A percentile compares a stretch with the other conserved stretches of the same genome.
Conservation (phyloP, 768 basidiomycete genomes). For the Phaeolepiota aurea region DNA sequence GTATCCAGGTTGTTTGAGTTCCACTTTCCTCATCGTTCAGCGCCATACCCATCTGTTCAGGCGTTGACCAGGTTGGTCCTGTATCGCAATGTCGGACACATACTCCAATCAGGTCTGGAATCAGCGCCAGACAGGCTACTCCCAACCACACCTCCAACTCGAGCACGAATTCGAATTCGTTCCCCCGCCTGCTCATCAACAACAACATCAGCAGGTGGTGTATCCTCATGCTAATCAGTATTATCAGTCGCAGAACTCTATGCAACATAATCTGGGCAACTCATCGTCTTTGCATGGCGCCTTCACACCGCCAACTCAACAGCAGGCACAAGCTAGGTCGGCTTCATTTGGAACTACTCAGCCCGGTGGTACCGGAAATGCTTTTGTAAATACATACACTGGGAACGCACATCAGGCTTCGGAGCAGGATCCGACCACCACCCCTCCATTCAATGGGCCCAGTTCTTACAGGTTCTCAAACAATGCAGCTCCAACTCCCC, state of each 20-base stretch:
- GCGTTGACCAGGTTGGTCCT: too few species aligned
- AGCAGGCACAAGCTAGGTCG: conserved; percentile 4
- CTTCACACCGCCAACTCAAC: conserved; percentile 9
- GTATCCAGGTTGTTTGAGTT: too few species aligned
- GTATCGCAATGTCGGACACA: conserved; percentile 12
- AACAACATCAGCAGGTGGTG: conserved; percentile 12
- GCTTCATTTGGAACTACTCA: background rate
- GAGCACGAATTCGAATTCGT: conserved; percentile 23
- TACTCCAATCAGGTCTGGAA: conserved; percentile 18
- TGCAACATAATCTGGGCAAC: conserved; percentile 3
- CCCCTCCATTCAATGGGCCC: background rate
- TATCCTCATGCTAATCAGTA: conserved; percentile 9
- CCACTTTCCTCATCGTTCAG: too few species aligned
- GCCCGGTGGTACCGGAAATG: background rate
- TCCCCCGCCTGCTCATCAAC: conserved; percentile 8
- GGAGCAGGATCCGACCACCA: background rate
- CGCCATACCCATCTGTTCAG: too few species aligned
- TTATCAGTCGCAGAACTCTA: conserved; percentile 6
- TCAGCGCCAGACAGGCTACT: conserved; percentile 16
- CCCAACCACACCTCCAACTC: conserved; percentile 21
- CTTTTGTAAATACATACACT: background rate
- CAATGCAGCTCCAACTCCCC: background rate
- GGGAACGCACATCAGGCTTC: background rate
- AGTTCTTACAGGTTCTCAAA: background rate
- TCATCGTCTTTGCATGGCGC: conserved; percentile 15